phyloP scores from a whole-genome alignment of 495 filamentous ascomycete species.

The Aspergillus nidulans region DNA sequence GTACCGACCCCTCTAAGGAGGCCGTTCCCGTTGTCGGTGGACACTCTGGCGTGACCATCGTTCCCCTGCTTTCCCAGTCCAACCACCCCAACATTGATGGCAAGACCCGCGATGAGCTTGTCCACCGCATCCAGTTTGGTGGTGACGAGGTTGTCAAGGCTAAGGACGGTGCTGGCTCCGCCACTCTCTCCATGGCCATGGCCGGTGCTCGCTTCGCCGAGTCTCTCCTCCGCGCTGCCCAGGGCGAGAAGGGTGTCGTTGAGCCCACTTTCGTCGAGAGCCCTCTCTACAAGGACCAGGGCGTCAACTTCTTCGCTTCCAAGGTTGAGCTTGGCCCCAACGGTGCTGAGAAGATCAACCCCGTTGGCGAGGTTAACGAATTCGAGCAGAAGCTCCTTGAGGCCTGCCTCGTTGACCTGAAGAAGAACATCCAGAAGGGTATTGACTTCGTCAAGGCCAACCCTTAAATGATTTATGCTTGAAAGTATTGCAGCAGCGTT shows the following conservation, averaged over 20 bases:
- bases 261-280: slow-evolving; percentile 97
- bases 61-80: slow-evolving; percentile 94
- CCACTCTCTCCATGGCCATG: slow-evolving; percentile 98
- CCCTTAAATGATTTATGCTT: slow-evolving; percentile 48
- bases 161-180: slow-evolving; percentile 96
- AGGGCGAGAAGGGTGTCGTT: slow-evolving; percentile 90
- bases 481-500: slow-evolving; percentile 20
- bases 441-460: slow-evolving; percentile 66
- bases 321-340: slow-evolving; percentile 92
- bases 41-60: slow-evolving; percentile 96
- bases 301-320: slow-evolving; percentile 91
- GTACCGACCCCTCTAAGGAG: slow-evolving; percentile 83
- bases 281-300: slow-evolving; percentile 96
- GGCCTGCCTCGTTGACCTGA: slow-evolving; percentile 77
- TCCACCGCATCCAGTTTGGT: slow-evolving; percentile 97
- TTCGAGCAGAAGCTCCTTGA: slow-evolving; percentile 88
- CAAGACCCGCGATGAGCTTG: slow-evolving; percentile 66
- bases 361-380: slow-evolving; percentile 74
- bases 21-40: slow-evolving; percentile 94
- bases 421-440: slow-evolving; percentile 81
- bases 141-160: slow-evolving; percentile 99
- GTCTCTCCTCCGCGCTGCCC: slow-evolving; percentile 82
- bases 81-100: slow-evolving; percentile 76
- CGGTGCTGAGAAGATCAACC: slow-evolving; percentile 88
- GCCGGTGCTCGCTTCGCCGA: slow-evolving; percentile 97